Percentiles rank a stretch among this genome's conserved stretches.
phyloP scores from a whole-genome alignment of 768 basidiomycete species.

The Strobilomyces echinocephalus region DNA sequence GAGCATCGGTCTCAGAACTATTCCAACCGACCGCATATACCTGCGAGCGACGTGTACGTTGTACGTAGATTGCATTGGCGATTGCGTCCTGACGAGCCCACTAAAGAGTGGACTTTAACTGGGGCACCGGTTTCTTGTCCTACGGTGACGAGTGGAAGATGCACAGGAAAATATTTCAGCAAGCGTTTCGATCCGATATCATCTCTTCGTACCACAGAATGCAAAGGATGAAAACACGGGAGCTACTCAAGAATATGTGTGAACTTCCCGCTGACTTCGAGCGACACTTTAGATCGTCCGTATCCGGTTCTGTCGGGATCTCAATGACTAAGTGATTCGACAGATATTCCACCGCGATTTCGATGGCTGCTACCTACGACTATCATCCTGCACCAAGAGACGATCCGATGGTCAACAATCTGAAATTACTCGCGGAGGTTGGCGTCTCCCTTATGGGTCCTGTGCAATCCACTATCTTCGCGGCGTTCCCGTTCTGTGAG shows the following conservation, averaged over 20 bases:
- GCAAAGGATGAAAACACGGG: not conserved
- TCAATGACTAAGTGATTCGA: not conserved
- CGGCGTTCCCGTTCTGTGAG: constrained; percentile 9
- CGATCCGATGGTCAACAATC: constrained; percentile 9
- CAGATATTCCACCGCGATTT: constrained; percentile 7
- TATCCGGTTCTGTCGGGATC: not conserved
- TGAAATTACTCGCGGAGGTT: not conserved
- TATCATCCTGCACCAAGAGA: constrained; percentile 5
- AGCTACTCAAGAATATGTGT: constrained; percentile 3
- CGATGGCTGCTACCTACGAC: constrained; percentile 10
- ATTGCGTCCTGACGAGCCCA: not conserved
- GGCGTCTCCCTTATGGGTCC: not conserved
- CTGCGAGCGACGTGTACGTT: constrained; percentile 1
- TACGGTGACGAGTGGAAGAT: constrained; percentile 5
- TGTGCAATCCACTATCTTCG: not conserved
- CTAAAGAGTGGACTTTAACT: constrained; percentile 5
- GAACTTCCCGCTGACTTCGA: constrained; percentile 1
- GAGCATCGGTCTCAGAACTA: constrained; percentile 7
- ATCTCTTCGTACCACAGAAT: not conserved
- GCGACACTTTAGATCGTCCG: constrained; percentile 9
- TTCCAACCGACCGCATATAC: constrained; percentile 6
- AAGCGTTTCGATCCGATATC: constrained; percentile 2
- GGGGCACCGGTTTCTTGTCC: constrained; percentile 4
- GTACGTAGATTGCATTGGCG: not conserved
- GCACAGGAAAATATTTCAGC: constrained; percentile 3